phyloP scores from a whole-genome alignment of 176 grass and related monocot species.

The Rhynchospora pubera region DNA sequence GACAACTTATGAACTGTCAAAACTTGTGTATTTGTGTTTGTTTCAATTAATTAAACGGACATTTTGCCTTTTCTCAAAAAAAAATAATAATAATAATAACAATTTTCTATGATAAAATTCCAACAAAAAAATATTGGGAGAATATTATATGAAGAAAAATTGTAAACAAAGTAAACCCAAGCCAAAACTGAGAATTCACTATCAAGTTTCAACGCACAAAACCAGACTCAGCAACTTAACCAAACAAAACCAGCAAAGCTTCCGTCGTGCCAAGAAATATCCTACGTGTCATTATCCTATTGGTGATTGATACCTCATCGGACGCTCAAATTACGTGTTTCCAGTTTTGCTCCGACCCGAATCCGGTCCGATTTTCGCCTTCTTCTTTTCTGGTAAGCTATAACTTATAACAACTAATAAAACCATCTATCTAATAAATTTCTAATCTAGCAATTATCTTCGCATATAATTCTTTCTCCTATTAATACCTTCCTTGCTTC shows the following conservation, averaged over 20 bases:
- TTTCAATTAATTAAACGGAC: neutral
- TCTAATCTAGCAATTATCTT: neutral
- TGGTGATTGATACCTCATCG: neutral
- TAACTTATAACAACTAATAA: neutral
- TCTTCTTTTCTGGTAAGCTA: constrained; percentile 11
- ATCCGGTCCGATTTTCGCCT: neutral
- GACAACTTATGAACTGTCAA: too few species aligned
- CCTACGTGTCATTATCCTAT: neutral
- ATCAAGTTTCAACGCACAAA: neutral
- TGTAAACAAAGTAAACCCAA: neutral
- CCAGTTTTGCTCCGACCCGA: neutral
- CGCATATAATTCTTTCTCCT: neutral
- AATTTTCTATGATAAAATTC: neutral
- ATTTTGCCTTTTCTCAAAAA: neutral
- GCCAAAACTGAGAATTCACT: neutral
- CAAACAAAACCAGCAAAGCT: neutral
- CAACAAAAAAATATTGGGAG: too few species aligned
- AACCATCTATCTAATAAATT: too few species aligned
- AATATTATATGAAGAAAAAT: neutral
- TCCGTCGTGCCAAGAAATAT: neutral
- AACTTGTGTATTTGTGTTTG: too few species aligned
- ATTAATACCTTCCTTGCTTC: neutral
- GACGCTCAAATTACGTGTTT: neutral
- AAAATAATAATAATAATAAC: neutral
- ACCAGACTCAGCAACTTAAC: neutral